Evolutionary conservation across 2,329 filamentous ascomycete species (phyloP).

Genomic region (Calonectria leucothoes): DNA sequence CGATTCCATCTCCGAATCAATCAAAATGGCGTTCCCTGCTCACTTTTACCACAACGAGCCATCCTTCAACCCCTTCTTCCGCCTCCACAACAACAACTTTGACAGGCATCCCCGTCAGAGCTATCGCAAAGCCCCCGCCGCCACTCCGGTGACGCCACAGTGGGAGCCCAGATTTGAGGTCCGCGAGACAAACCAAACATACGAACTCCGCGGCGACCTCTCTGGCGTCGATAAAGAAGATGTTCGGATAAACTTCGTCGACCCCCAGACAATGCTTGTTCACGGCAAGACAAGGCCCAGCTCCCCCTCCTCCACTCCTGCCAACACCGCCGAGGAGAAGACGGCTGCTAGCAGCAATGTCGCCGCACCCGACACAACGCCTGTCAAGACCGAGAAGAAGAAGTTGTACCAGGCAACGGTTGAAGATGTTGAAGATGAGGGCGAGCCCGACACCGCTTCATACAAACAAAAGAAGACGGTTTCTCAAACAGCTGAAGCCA

Average conservation of each 20-base stretch:
- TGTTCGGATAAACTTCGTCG: conserved; percentile 82
- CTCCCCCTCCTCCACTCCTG: conserved; percentile 65
- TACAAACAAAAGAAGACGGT: conserved; percentile 3
- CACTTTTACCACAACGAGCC: conserved; percentile 53
- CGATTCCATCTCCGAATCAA: conserved; percentile 36
- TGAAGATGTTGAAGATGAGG: conserved; percentile 55
- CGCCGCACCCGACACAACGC: neutral
- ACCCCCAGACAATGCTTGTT: conserved; percentile 78
- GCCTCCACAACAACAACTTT: conserved; percentile 72
- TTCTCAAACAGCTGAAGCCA: neutral
- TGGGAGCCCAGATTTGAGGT: conserved; percentile 86
- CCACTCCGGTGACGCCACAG: too few relatives aligned
- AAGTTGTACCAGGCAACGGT: conserved; percentile 69
- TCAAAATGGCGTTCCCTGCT: conserved; percentile 69
- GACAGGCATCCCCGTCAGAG: conserved; percentile 64
- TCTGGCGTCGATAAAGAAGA: conserved; percentile 80
- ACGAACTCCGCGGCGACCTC: conserved; percentile 86
- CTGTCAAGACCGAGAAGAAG: conserved; percentile 44
- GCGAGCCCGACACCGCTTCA: conserved; percentile 58
- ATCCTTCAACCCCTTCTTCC: conserved; percentile 71
- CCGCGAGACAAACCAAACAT: conserved; percentile 74
- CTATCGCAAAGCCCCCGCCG: conserved; percentile 44
- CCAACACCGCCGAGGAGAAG: conserved; percentile 59
- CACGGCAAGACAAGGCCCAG: conserved; percentile 75
- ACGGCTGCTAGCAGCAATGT: conserved; percentile 46